These are phyloP conservation scores for Hortiboletus rubellus DNA, from an alignment of 1,284 basidiomycete genomes.

Conservation along the genomic window DNA sequence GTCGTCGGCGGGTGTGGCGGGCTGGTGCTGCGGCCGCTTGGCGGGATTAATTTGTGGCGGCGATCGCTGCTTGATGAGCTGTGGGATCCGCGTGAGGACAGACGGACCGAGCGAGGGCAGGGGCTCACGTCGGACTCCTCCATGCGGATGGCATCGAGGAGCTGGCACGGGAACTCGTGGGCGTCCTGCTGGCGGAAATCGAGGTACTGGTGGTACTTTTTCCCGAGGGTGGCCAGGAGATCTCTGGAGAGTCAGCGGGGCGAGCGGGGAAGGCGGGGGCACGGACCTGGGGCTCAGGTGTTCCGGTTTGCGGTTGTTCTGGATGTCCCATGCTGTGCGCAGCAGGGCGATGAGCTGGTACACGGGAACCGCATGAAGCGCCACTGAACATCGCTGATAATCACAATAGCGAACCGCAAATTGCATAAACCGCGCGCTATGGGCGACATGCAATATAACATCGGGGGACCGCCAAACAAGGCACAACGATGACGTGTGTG, in stretches of 20 bases:
- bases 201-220: constrained; percentile 91
- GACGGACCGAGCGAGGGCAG: background rate
- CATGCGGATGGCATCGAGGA: constrained; percentile 93
- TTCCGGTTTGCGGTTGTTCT: constrained; percentile 49
- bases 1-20: constrained; percentile 33
- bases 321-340: constrained; percentile 60
- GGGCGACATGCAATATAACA: too few relatives aligned
- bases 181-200: constrained; percentile 93
- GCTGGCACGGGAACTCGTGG: constrained; percentile 87
- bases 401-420: too few relatives aligned
- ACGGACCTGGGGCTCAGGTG: constrained; percentile 62
- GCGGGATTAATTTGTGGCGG: constrained; percentile 42
- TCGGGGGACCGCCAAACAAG: too few relatives aligned
- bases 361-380: constrained; percentile 1
- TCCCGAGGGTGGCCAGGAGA: constrained; percentile 68
- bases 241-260: constrained; percentile 40
- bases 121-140: constrained; percentile 86
- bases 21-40: constrained; percentile 6
- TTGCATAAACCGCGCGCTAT: too few relatives aligned
- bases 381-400: too few relatives aligned
- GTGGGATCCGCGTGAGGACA: constrained; percentile 7
- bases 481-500: too few relatives aligned
- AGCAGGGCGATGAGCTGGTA: constrained; percentile 59
- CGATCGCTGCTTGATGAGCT: constrained; percentile 76
- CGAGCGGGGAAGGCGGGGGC: background rate